Evolutionary conservation across 164 flowering plant species (phyloP).

Genomic region (Umbilicus rupestris): DNA sequence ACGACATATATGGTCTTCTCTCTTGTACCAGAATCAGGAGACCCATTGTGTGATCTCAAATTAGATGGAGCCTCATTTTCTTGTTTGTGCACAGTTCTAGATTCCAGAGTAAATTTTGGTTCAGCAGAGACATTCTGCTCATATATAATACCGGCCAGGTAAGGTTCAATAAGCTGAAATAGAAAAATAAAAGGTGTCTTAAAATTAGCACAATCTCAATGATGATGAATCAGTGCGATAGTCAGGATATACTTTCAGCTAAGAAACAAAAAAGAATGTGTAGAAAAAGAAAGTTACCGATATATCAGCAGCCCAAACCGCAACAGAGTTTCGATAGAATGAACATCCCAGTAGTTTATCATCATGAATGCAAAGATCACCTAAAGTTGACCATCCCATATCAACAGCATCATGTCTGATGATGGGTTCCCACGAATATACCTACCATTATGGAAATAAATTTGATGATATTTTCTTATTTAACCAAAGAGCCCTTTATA

Average conservation of each 20-base stretch:
- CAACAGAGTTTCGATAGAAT: slow-evolving; percentile 55
- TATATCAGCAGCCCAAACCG: slow-evolving; percentile 76
- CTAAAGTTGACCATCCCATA: slow-evolving; percentile 80
- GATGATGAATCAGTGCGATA: not conserved
- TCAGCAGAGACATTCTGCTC: slow-evolving; percentile 21
- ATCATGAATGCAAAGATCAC: slow-evolving; percentile 67
- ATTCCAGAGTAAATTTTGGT: slow-evolving; percentile 21
- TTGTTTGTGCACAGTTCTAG: not conserved
- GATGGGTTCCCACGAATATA: slow-evolving; percentile 90
- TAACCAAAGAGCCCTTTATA: not conserved
- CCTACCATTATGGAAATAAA: slow-evolving; percentile 28
- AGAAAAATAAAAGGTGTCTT: not conserved
- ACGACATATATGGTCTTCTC: slow-evolving; percentile 50
- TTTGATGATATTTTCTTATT: not conserved
- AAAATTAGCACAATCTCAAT: not conserved
- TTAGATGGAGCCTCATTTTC: slow-evolving; percentile 1
- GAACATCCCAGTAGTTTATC: slow-evolving; percentile 78
- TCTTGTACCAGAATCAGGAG: slow-evolving; percentile 45
- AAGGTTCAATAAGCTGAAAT: slow-evolving; percentile 52
- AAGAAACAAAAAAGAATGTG: not conserved
- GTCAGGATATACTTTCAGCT: not conserved
- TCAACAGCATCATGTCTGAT: slow-evolving; percentile 70
- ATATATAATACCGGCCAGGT: slow-evolving; percentile 30
- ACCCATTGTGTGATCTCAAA: slow-evolving; percentile 16
- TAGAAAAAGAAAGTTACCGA: slow-evolving; percentile 28